These are phyloP conservation scores for Rhizophora mangle DNA, from an alignment of 345 rosid species.

Conservation along the genomic window DNA sequence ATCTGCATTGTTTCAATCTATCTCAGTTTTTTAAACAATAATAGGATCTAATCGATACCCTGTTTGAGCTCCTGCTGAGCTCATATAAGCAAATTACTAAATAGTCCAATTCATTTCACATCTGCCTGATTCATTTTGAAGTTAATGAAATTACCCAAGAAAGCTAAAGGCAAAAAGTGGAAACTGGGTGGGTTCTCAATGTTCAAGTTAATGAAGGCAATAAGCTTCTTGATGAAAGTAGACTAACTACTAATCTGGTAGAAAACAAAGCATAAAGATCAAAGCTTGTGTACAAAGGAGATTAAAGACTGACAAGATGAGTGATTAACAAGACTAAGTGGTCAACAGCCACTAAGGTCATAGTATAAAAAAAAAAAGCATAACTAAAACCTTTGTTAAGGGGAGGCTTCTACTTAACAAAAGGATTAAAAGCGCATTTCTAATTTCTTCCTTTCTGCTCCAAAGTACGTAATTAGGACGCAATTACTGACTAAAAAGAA, in stretches of 20 bases:
- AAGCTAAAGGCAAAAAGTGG: constrained; percentile 12
- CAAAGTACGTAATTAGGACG: constrained; percentile 13
- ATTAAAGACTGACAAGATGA: constrained; percentile 1
- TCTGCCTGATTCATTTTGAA: background rate
- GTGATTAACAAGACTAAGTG: constrained; percentile 23
- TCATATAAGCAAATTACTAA: background rate
- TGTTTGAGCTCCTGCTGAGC: background rate
- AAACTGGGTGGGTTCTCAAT: background rate
- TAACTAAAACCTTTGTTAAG: constrained; percentile 28
- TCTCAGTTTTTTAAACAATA: constrained; percentile 3
- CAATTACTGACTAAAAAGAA: background rate
- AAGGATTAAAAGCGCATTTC: constrained; percentile 25
- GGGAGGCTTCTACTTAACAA: constrained; percentile 44
- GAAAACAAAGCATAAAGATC: constrained; percentile 16
- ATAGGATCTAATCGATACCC: background rate
- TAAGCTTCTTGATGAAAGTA: constrained; percentile 29
- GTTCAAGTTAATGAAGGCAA: background rate
- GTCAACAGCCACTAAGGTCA: constrained; percentile 20
- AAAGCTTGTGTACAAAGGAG: constrained; percentile 4
- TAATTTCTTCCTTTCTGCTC: background rate
- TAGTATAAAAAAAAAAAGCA: constrained; percentile 11
- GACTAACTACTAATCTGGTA: constrained; percentile 3
- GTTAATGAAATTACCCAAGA: background rate
- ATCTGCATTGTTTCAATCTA: constrained; percentile 21
- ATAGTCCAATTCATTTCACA: background rate